Evolutionary conservation across 192 early-diverging fungal genomes (phyloP).

Genomic region (Gaertneriomyces semiglobifer): DNA sequence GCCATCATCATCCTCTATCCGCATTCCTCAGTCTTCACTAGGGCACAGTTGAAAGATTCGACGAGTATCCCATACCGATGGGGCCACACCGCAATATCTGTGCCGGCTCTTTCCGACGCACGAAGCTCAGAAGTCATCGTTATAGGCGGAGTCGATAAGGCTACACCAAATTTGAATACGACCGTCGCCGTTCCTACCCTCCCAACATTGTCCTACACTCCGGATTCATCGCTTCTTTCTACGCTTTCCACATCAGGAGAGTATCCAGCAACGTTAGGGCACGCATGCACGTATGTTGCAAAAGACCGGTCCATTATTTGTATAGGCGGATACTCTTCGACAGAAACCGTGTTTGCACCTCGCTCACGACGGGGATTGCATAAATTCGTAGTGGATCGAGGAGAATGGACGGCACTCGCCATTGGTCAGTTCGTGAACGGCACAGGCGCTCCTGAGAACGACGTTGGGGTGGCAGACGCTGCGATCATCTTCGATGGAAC

Average conservation of each 20-base stretch:
- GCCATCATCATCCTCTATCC: no score
- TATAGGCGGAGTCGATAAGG: neutral
- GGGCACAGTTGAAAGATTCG: neutral
- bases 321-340: conserved; percentile 1
- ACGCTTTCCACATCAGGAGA: neutral
- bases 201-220: neutral
- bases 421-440: conserved; percentile 1
- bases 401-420: neutral
- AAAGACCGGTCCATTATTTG: conserved; percentile 5
- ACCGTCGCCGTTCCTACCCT: neutral
- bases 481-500: neutral
- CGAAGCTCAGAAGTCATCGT: neutral
- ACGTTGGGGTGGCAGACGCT: conserved; percentile 7
- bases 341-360: neutral
- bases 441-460: neutral
- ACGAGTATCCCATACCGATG: conserved; percentile 4
- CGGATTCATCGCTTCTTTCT: neutral
- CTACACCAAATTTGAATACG: neutral
- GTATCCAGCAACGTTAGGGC: conserved; percentile 8
- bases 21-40: no score
- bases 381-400: conserved; percentile 3
- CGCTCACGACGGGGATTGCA: neutral
- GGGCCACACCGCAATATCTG: neutral
- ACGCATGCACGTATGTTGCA: conserved; percentile 8
- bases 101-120: neutral